Percentiles rank a stretch among this genome's conserved stretches.
Conservation (phyloP, 768 basidiomycete species). For the Psilocybe subaeruginosa region DNA sequence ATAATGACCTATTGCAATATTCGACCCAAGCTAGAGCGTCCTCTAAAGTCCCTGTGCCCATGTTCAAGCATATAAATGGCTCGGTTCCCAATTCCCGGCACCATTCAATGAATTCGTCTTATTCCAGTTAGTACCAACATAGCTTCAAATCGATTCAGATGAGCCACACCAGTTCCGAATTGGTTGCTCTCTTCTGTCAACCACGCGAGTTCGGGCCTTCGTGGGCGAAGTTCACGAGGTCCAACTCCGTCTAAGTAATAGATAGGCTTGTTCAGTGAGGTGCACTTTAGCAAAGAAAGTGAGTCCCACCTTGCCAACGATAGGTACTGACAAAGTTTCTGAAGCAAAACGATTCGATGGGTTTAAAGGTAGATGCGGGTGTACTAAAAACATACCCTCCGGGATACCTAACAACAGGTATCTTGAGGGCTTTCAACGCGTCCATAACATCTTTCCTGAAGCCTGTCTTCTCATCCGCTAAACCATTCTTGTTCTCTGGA, state of each 20-base stretch:
- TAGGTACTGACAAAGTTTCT: slow-evolving; percentile 60
- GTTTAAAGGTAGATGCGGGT: background rate
- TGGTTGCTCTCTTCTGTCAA: slow-evolving; percentile 60
- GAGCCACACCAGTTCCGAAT: slow-evolving; percentile 52
- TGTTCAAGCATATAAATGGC: slow-evolving; percentile 64
- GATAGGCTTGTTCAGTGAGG: background rate
- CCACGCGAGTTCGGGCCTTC: slow-evolving; percentile 65
- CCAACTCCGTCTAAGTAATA: slow-evolving; percentile 50
- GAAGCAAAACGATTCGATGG: background rate
- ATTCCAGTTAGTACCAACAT: background rate
- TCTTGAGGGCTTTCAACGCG: slow-evolving; percentile 45
- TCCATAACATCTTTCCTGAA: slow-evolving; percentile 55
- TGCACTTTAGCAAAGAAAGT: background rate
- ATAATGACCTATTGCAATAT: slow-evolving; percentile 56
- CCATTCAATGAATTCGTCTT: slow-evolving; percentile 59
- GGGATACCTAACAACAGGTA: slow-evolving; percentile 55
- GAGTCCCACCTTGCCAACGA: slow-evolving; percentile 47
- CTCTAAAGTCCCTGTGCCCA: slow-evolving; percentile 66
- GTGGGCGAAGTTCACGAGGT: slow-evolving; percentile 48
- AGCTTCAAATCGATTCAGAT: slow-evolving; percentile 1
- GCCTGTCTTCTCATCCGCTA: slow-evolving; percentile 42
- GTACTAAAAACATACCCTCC: slow-evolving; percentile 40
- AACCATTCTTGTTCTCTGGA: slow-evolving; percentile 36
- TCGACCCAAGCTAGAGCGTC: slow-evolving; percentile 65
- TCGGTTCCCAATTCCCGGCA: slow-evolving; percentile 52